Percentiles rank a stretch among this genome's conserved stretches.
These are phyloP conservation scores for Heracleum sosnowskyi DNA, from an alignment of 129 eudicot species.

Conservation along the genomic window DNA sequence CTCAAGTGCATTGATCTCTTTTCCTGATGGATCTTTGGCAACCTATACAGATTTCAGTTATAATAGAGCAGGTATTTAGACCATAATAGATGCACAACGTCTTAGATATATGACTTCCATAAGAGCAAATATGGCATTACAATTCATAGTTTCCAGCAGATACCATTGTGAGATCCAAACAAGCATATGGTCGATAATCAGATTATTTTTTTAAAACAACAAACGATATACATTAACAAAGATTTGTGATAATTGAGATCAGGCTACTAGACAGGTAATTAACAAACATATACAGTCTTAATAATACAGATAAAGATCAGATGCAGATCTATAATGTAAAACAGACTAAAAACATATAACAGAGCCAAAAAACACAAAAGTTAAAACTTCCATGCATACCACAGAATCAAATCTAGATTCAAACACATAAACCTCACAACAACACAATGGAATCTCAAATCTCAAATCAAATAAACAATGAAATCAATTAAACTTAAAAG, in stretches of 20 bases:
- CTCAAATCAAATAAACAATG: background rate
- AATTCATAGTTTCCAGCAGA: background rate
- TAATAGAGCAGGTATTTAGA: background rate
- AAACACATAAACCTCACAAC: background rate
- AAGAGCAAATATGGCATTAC: background rate
- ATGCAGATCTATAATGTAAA: background rate
- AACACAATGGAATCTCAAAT: background rate
- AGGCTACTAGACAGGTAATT: background rate
- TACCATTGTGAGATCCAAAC: background rate
- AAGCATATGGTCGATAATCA: background rate
- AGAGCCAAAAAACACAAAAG: background rate
- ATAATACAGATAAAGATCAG: no score
- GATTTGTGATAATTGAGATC: background rate
- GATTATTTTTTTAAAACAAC: background rate
- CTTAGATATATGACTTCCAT: background rate
- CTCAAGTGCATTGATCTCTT: conserved; percentile 63
- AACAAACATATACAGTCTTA: background rate
- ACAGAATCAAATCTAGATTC: background rate
- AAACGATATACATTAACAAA: background rate
- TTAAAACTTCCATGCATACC: background rate
- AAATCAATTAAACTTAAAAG: background rate
- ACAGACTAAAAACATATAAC: background rate
- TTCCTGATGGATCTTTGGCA: conserved; percentile 66
- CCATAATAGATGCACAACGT: background rate
- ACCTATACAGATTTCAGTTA: conserved; percentile 26